These are phyloP conservation scores for Nicotiana paniculata DNA, from an alignment of 257 asterid species.

Conservation along the genomic window DNA sequence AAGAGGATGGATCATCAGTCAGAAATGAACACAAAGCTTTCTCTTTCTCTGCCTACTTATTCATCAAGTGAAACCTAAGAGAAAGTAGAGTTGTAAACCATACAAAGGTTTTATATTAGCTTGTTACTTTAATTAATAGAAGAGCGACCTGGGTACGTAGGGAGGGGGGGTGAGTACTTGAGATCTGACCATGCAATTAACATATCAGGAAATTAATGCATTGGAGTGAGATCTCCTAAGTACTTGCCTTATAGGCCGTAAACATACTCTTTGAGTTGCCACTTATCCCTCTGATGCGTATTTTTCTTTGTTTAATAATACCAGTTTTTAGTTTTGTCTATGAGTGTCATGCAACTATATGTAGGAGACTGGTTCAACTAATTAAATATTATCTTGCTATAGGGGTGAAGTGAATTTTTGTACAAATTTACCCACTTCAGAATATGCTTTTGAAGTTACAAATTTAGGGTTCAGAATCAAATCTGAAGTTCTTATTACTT, in stretches of 20 bases:
- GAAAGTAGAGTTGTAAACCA: background rate
- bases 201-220: constrained; percentile 25
- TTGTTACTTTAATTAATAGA: background rate
- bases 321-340: background rate
- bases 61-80: constrained; percentile 17
- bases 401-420: too few species aligned
- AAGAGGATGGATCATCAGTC: constrained; percentile 30
- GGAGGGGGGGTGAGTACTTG: constrained; percentile 62
- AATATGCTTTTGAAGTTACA: too few species aligned
- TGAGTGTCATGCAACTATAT: background rate
- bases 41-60: constrained; percentile 47
- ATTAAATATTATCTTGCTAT: background rate
- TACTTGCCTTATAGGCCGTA: constrained; percentile 33
- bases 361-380: background rate
- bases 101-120: background rate
- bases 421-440: too few species aligned
- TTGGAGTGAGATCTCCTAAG: constrained; percentile 61
- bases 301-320: background rate
- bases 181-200: constrained; percentile 51
- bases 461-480: too few species aligned
- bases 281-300: background rate
- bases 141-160: background rate
- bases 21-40: constrained; percentile 68
- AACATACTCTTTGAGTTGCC: background rate
- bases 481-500: too few species aligned